These are phyloP conservation scores for Phialophora tarda DNA, from an alignment of 2,329 filamentous ascomycete genomes.

Conservation along the genomic window DNA sequence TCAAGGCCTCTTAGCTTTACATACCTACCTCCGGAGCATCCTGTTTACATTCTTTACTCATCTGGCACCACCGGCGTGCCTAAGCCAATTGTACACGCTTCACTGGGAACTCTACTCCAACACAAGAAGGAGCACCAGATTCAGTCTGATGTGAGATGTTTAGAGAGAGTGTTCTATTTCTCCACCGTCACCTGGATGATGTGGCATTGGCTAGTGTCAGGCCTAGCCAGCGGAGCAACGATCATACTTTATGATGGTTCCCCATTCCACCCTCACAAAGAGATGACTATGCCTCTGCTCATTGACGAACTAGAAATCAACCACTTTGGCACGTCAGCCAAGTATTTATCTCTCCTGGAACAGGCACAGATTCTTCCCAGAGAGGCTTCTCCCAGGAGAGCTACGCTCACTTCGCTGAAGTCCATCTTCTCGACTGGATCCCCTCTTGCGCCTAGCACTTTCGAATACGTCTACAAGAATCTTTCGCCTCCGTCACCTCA, in stretches of 20 bases:
- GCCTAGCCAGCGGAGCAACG: conserved; percentile 79
- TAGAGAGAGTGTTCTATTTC: conserved; percentile 85
- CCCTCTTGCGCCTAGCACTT: conserved; percentile 89
- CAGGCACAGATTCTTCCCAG: conserved; percentile 71
- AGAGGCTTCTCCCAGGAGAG: conserved; percentile 52
- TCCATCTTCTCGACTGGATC: conserved; percentile 95
- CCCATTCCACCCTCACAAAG: conserved; percentile 79
- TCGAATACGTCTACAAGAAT: conserved; percentile 82
- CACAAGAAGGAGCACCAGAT: conserved; percentile 96
- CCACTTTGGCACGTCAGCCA: conserved; percentile 93
- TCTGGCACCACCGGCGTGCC: conserved; percentile 86
- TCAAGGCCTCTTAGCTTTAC: conserved; percentile 65
- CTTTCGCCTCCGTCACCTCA: conserved; percentile 62
- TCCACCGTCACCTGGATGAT: conserved; percentile 98
- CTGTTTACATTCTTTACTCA: conserved; percentile 91
- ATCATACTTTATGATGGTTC: conserved; percentile 91
- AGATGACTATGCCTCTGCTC: conserved; percentile 80
- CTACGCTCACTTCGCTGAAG: conserved; percentile 61
- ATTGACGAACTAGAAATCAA: conserved; percentile 82
- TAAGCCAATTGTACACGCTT: conserved; percentile 93
- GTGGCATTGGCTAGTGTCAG: conserved; percentile 97
- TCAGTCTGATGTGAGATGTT: conserved; percentile 77
- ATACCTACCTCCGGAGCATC: conserved; percentile 81
- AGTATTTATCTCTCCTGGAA: conserved; percentile 90
- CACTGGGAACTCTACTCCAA: conserved; percentile 86